Conservation (phyloP, 2,329 filamentous ascomycete species). For the Penicillium oxalicum region DNA sequence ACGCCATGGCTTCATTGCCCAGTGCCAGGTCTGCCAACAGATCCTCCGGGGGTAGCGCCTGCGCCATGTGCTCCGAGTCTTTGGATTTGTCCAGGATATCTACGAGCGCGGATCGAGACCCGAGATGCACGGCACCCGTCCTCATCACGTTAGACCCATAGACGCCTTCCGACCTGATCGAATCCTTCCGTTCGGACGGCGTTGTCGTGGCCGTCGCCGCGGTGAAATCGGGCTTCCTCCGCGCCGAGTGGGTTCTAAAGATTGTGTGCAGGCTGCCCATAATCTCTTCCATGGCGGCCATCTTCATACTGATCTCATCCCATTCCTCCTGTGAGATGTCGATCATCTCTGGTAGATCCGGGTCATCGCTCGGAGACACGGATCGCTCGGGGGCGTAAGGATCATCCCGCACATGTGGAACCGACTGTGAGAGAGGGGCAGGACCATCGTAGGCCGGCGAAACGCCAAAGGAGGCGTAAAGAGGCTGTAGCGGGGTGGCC, state of each 20-base stretch:
- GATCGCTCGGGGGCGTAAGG: conserved; percentile 17
- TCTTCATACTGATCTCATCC: conserved; percentile 33
- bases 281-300: conserved; percentile 32
- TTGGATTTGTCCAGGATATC: conserved; percentile 49
- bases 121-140: conserved; percentile 53
- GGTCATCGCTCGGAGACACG: conserved; percentile 14
- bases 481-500: conserved; percentile 14
- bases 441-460: conserved; percentile 7
- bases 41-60: conserved; percentile 52
- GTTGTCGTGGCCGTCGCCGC: background rate
- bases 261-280: conserved; percentile 28
- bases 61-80: conserved; percentile 32
- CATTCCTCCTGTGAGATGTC: conserved; percentile 30
- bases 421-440: background rate
- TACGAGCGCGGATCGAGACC: conserved; percentile 52
- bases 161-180: conserved; percentile 21
- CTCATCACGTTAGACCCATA: conserved; percentile 30
- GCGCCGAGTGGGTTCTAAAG: conserved; percentile 24
- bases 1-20: conserved; percentile 56
- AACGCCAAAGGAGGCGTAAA: conserved; percentile 12
- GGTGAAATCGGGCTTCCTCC: conserved; percentile 11
- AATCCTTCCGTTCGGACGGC: conserved; percentile 11
- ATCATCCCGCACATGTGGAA: conserved; percentile 11
- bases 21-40: conserved; percentile 54
- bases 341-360: conserved; percentile 23